These are phyloP conservation scores for Lolium perenne DNA, from an alignment of 176 grass and related monocot genomes.

Conservation along the genomic window DNA sequence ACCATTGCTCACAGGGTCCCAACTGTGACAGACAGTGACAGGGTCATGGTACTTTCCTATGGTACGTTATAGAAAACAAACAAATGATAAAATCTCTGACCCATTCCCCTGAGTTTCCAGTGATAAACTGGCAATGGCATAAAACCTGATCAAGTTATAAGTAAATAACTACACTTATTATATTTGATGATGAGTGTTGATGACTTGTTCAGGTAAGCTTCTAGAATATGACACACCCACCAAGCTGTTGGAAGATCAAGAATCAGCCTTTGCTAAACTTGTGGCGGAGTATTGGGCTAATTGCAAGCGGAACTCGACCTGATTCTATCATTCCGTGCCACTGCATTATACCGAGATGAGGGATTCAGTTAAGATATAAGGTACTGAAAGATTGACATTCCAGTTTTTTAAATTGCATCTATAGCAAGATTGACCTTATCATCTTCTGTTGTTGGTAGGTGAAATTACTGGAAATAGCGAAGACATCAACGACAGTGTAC, in stretches of 20 bases:
- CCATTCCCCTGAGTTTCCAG: background rate
- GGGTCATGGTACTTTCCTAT: conserved; percentile 90
- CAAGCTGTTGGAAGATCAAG: conserved; percentile 73
- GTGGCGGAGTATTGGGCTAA: conserved; percentile 96
- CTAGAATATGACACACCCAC: conserved; percentile 87
- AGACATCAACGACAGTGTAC: background rate
- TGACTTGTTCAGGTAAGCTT: conserved; percentile 69
- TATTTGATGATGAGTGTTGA: conserved; percentile 20
- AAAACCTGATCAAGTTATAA: conserved; percentile 12
- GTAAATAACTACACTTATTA: background rate
- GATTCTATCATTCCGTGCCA: conserved; percentile 23
- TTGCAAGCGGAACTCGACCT: conserved; percentile 67
- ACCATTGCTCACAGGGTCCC: conserved; percentile 95
- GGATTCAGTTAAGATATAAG: conserved; percentile 17
- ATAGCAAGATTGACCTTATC: background rate
- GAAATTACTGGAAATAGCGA: conserved; percentile 5
- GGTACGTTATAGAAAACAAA: conserved; percentile 57
- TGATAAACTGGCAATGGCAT: conserved; percentile 15
- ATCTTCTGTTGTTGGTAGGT: conserved; percentile 15
- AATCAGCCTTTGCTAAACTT: conserved; percentile 90
- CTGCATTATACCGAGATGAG: conserved; percentile 2
- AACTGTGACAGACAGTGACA: conserved; percentile 92
- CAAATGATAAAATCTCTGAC: conserved; percentile 6
- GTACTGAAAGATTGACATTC: background rate
- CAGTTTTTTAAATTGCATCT: conserved; percentile 4